Percentiles rank a stretch among this genome's conserved stretches.
These are phyloP conservation scores for Flueggea neowawraea DNA, from an alignment of 441 rosid genomes.

Conservation along the genomic window DNA sequence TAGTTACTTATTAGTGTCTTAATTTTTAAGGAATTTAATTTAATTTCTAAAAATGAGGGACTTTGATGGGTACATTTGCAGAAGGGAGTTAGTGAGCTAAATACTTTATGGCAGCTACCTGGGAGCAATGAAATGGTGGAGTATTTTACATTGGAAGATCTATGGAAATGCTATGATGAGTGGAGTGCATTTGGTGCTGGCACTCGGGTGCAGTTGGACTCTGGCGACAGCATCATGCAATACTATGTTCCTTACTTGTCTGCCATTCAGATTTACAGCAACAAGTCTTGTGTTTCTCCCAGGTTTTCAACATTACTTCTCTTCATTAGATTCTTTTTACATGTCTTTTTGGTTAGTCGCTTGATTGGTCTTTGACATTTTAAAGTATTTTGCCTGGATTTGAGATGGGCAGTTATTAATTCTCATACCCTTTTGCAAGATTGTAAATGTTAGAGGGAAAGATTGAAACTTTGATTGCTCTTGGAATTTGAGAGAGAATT, in stretches of 20 bases:
- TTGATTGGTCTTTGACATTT: neutral
- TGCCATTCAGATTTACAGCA: slow-evolving; percentile 59
- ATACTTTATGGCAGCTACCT: slow-evolving; percentile 39
- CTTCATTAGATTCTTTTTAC: neutral
- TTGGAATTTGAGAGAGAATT: neutral
- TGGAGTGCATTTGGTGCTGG: slow-evolving; percentile 77
- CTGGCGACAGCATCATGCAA: slow-evolving; percentile 41
- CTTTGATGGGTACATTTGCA: slow-evolving; percentile 9
- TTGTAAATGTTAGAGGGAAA: neutral
- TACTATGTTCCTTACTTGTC: slow-evolving; percentile 75
- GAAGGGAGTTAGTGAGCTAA: slow-evolving; percentile 30
- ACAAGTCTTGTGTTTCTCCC: slow-evolving; percentile 29
- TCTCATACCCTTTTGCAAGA: neutral
- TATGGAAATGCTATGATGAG: slow-evolving; percentile 66
- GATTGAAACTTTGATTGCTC: neutral
- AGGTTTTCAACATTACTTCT: slow-evolving; percentile 27
- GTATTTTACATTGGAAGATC: slow-evolving; percentile 55
- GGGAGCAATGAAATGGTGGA: slow-evolving; percentile 41
- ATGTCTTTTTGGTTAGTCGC: neutral
- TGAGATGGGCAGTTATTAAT: too few relatives aligned
- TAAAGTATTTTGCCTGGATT: too few relatives aligned
- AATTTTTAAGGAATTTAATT: too few relatives aligned
- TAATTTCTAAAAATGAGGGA: too few relatives aligned
- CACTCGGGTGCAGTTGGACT: slow-evolving; percentile 28
- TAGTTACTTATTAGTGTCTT: too few relatives aligned